Evolutionary conservation across 805 yeast genomes (phyloP).

Genomic region (Huiozyma naganishii): DNA sequence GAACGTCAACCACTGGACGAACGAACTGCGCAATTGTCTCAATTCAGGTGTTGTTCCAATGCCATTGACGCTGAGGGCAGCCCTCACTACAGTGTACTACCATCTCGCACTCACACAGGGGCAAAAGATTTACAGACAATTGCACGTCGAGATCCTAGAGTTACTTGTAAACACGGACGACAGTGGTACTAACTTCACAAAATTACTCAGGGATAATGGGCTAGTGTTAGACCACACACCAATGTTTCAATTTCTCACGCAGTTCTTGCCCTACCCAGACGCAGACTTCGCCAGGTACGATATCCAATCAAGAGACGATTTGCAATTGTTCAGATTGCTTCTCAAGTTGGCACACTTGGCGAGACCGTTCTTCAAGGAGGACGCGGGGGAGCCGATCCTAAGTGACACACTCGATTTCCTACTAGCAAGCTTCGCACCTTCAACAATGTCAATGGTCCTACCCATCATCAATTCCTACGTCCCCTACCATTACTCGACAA

Average conservation of each 20-base stretch:
- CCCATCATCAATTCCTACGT: slow-evolving; percentile 44
- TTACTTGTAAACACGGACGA: slow-evolving; percentile 35
- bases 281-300: slow-evolving; percentile 35
- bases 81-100: slow-evolving; percentile 59
- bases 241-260: slow-evolving; percentile 24
- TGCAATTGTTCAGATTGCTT: slow-evolving; percentile 38
- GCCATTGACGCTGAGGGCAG: slow-evolving; percentile 53
- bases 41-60: slow-evolving; percentile 43
- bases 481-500: slow-evolving; percentile 32
- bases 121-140: slow-evolving; percentile 48
- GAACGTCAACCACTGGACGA: slow-evolving; percentile 74
- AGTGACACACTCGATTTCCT: slow-evolving; percentile 41
- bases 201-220: slow-evolving; percentile 18
- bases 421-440: slow-evolving; percentile 40
- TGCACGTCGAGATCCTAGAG: slow-evolving; percentile 54
- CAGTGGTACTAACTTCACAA: slow-evolving; percentile 25
- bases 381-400: slow-evolving; percentile 22
- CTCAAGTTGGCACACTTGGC: slow-evolving; percentile 45
- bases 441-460: slow-evolving; percentile 41
- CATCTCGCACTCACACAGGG: slow-evolving; percentile 63
- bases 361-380: slow-evolving; percentile 40
- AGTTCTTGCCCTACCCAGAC: slow-evolving; percentile 37
- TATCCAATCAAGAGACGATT: slow-evolving; percentile 29
- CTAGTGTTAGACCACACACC: slow-evolving; percentile 28
- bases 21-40: slow-evolving; percentile 69